Evolutionary conservation across 2,329 filamentous ascomycete genomes (phyloP).

Genomic region (Exophiala sideris): DNA sequence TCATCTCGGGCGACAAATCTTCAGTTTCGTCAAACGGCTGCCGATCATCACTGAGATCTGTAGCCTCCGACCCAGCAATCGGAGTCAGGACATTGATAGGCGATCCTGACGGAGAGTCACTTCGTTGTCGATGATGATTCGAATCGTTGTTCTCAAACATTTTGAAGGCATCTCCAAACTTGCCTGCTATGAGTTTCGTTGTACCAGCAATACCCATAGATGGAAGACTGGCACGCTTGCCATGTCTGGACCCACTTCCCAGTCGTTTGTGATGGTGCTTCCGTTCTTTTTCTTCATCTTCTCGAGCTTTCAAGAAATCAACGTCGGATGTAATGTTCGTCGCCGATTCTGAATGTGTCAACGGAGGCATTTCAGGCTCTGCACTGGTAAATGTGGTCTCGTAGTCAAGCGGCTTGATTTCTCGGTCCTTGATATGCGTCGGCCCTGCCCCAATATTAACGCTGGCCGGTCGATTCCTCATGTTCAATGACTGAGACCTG

Average conservation of each 20-base stretch:
- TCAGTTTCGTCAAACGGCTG: constrained; percentile 63
- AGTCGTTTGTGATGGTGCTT: constrained; percentile 55
- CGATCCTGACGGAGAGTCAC: constrained; percentile 44
- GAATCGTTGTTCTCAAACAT: constrained; percentile 67
- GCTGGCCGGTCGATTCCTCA: constrained; percentile 71
- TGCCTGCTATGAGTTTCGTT: constrained; percentile 79
- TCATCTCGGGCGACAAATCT: constrained; percentile 78
- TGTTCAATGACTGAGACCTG: constrained; percentile 62
- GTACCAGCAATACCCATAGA: constrained; percentile 67
- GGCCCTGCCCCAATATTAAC: constrained; percentile 79
- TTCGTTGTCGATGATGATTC: constrained; percentile 41
- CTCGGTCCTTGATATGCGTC: constrained; percentile 76
- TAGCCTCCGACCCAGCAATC: constrained; percentile 72
- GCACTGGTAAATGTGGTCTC: constrained; percentile 20
- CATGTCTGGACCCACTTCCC: constrained; percentile 54
- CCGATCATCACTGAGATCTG: constrained; percentile 65
- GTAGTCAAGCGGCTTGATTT: constrained; percentile 40
- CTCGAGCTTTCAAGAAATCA: constrained; percentile 75
- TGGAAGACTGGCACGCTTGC: constrained; percentile 70
- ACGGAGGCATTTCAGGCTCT: constrained; percentile 21
- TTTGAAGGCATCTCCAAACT: constrained; percentile 91
- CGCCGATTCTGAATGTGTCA: constrained; percentile 50
- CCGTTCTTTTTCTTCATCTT: constrained; percentile 59
- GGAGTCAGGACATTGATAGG: constrained; percentile 57
- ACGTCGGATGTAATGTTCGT: constrained; percentile 73